Conservation (phyloP, 139 green algal species). For the Penium margaritaceum region DNA sequence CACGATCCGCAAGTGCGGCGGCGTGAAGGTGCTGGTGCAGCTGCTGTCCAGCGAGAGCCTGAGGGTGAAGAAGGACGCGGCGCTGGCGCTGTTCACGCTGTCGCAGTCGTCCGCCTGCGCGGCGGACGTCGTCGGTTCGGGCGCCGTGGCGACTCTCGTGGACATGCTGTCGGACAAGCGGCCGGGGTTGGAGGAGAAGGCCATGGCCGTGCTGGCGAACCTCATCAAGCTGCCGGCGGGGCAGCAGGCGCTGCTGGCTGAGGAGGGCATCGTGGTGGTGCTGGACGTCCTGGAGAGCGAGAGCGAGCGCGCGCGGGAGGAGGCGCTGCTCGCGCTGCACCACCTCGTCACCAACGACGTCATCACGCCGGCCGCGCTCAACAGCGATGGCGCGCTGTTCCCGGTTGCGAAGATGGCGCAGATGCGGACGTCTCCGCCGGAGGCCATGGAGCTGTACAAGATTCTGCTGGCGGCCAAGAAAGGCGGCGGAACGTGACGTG, state of each 20-base stretch:
- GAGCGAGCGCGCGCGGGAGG: not conserved
- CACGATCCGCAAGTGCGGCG: not conserved
- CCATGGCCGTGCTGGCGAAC: constrained; percentile 1
- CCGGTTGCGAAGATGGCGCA: not conserved
- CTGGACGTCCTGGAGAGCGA: constrained; percentile 4
- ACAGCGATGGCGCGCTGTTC: not conserved
- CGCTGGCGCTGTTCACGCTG: not conserved
- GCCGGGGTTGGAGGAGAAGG: constrained; percentile 5
- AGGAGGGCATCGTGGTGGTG: not conserved
- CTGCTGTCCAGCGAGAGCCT: not conserved
- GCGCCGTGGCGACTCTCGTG: not conserved
- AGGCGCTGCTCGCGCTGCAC: not conserved
- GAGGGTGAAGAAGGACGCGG: not conserved
- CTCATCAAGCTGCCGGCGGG: not conserved
- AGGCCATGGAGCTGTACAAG: not conserved
- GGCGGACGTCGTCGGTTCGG: not conserved
- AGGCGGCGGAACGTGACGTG: no score
- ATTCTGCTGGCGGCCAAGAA: not conserved
- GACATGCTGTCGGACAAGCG: not conserved
- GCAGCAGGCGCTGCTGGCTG: not conserved
- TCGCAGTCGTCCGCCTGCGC: not conserved
- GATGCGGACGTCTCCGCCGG: not conserved
- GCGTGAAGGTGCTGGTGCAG: not conserved
- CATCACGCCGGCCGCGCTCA: not conserved
- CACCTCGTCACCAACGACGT: constrained; percentile 1